Evolutionary conservation across 2,329 filamentous ascomycete species (phyloP).

Genomic region (Nemania serpens): DNA sequence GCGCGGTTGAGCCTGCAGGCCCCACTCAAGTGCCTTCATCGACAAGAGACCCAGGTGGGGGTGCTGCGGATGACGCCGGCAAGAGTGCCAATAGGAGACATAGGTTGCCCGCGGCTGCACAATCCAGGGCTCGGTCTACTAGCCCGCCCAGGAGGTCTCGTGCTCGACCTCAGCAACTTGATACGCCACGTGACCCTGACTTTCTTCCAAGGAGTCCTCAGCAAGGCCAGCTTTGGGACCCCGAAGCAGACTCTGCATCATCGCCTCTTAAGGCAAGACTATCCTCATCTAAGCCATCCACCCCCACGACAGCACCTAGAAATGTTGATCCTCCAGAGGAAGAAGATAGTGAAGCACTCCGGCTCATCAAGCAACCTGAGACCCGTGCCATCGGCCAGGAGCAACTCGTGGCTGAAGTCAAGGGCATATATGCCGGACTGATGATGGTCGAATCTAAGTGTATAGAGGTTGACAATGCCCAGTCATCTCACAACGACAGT

Average conservation of each 20-base stretch:
- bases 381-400: constrained; percentile 71
- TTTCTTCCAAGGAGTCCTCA: constrained; percentile 29
- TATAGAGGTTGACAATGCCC: constrained; percentile 76
- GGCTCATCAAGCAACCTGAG: constrained; percentile 38
- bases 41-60: constrained; percentile 13
- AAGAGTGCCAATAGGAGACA: constrained; percentile 27
- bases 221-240: constrained; percentile 35
- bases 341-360: constrained; percentile 20
- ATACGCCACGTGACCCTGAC: constrained; percentile 30
- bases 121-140: constrained; percentile 23
- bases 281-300: constrained; percentile 8
- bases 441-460: constrained; percentile 88
- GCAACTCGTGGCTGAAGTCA: constrained; percentile 80
- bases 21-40: constrained; percentile 9
- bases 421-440: constrained; percentile 80
- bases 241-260: constrained; percentile 26
- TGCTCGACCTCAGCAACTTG: constrained; percentile 24
- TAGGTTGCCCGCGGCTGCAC: constrained; percentile 27
- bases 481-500: constrained; percentile 49
- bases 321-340: constrained; percentile 20
- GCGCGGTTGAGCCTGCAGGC: constrained; percentile 3
- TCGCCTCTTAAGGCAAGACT: constrained; percentile 14
- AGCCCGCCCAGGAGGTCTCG: constrained; percentile 34
- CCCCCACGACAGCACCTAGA: constrained; percentile 13
- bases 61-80: constrained; percentile 13